phyloP scores from a whole-genome alignment of 2,329 filamentous ascomycete species.

The Scopulariopsis brevicaulis region DNA sequence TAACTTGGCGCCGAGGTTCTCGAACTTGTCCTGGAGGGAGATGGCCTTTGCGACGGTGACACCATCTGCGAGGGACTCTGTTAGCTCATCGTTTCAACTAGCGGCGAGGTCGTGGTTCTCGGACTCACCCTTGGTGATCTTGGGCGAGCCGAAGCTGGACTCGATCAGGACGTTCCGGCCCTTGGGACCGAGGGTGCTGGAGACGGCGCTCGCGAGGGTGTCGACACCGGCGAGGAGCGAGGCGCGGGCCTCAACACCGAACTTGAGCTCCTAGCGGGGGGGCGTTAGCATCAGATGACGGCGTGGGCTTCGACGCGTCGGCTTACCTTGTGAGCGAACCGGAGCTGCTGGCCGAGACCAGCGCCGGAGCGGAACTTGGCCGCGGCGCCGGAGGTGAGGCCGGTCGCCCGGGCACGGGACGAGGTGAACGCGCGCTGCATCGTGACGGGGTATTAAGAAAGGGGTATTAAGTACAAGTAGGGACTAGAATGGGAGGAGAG shows the following conservation, averaged over 20 bases:
- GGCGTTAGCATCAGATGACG: not conserved
- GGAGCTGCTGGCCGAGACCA: slow-evolving; percentile 73
- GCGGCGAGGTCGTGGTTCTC: not conserved
- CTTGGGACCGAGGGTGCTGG: slow-evolving; percentile 94
- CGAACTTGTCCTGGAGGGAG: slow-evolving; percentile 94
- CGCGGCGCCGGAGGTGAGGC: slow-evolving; percentile 56
- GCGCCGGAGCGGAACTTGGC: slow-evolving; percentile 52
- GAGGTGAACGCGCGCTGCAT: slow-evolving; percentile 93
- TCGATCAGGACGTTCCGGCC: slow-evolving; percentile 97
- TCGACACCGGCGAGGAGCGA: slow-evolving; percentile 88
- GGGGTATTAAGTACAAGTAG: slow-evolving; percentile 11
- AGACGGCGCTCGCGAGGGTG: slow-evolving; percentile 90
- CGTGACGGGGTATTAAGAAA: slow-evolving; percentile 27
- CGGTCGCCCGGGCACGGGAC: slow-evolving; percentile 67
- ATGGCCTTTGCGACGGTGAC: slow-evolving; percentile 85
- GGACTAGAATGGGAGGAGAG: slow-evolving; percentile 13
- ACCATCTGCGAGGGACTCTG: slow-evolving; percentile 47
- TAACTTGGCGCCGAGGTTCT: slow-evolving; percentile 94
- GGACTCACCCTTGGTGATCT: slow-evolving; percentile 91
- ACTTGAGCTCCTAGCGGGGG: slow-evolving; percentile 74
- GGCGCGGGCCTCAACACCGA: slow-evolving; percentile 88
- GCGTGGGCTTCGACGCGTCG: not conserved
- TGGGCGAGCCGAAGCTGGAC: slow-evolving; percentile 95
- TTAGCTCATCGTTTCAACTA: slow-evolving; percentile 10
- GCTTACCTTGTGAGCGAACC: slow-evolving; percentile 92